Conservation (phyloP, 805 yeast species). For the Debaryomyces maramus region DNA sequence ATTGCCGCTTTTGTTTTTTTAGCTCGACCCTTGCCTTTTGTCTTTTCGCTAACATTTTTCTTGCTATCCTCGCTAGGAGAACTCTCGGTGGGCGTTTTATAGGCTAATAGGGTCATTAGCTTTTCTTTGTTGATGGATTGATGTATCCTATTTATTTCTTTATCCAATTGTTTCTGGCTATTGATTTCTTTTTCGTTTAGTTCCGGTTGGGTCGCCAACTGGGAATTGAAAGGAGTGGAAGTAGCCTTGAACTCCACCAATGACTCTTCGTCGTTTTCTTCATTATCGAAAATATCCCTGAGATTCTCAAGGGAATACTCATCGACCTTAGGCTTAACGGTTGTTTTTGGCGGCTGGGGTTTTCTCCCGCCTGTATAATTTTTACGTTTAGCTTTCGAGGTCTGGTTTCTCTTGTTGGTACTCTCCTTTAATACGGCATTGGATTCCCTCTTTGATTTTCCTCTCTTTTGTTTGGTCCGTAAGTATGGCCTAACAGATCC, state of each 20-base stretch:
- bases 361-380: background rate
- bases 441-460: background rate
- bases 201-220: background rate
- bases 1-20: too few relatives aligned
- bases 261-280: constrained; percentile 2
- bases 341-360: background rate
- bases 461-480: background rate
- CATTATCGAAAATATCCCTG: constrained; percentile 13
- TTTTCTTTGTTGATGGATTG: constrained; percentile 7
- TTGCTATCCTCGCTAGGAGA: too few relatives aligned
- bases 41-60: too few relatives aligned
- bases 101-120: background rate
- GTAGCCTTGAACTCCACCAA: constrained; percentile 9
- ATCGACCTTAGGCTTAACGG: constrained; percentile 9
- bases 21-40: too few relatives aligned
- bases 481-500: background rate
- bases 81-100: too few relatives aligned
- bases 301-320: constrained; percentile 15
- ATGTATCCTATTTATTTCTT: constrained; percentile 12
- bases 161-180: constrained; percentile 3
- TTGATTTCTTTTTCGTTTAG: background rate
- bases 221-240: constrained; percentile 10
- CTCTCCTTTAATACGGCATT: background rate
- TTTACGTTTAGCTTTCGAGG: background rate
- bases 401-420: background rate